Conservation (phyloP, 345 rosid genomes). For the Fremontodendron californicum region DNA sequence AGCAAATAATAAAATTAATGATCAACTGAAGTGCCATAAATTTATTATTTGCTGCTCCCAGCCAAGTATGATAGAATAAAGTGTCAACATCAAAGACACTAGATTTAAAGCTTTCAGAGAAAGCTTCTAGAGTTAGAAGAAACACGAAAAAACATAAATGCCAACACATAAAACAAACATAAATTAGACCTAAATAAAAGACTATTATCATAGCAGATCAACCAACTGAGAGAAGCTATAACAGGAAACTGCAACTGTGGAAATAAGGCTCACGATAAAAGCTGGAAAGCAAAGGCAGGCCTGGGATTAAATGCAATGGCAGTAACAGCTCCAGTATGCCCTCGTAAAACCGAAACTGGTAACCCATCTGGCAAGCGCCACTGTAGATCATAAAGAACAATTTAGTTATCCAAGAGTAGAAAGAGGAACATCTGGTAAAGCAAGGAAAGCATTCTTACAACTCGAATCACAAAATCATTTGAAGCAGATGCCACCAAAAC, state of each 20-base stretch:
- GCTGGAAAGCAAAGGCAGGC: constrained; percentile 76
- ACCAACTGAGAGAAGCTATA: constrained; percentile 15
- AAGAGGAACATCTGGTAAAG: constrained; percentile 16
- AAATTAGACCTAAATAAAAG: background rate
- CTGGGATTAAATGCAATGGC: constrained; percentile 97
- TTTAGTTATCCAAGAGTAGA: constrained; percentile 7
- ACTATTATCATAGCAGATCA: constrained; percentile 14
- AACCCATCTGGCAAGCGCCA: constrained; percentile 99
- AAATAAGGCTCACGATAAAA: constrained; percentile 76
- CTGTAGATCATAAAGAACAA: constrained; percentile 43
- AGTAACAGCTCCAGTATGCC: constrained; percentile 95
- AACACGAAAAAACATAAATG: constrained; percentile 3
- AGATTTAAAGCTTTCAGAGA: constrained; percentile 6
- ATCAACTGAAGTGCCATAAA: background rate
- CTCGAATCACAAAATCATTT: constrained; percentile 94
- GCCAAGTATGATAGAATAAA: constrained; percentile 13
- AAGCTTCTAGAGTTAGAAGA: constrained; percentile 9
- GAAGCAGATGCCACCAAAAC: constrained; percentile 96
- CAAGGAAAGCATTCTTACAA: constrained; percentile 52
- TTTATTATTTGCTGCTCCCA: background rate
- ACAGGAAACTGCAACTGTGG: constrained; percentile 16
- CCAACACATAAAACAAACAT: constrained; percentile 10
- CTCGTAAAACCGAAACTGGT: constrained; percentile 89
- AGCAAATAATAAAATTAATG: constrained; percentile 8
- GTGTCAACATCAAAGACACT: constrained; percentile 4